These are phyloP conservation scores for Lactarius evosmus DNA, from an alignment of 768 basidiomycete genomes.

Conservation along the genomic window DNA sequence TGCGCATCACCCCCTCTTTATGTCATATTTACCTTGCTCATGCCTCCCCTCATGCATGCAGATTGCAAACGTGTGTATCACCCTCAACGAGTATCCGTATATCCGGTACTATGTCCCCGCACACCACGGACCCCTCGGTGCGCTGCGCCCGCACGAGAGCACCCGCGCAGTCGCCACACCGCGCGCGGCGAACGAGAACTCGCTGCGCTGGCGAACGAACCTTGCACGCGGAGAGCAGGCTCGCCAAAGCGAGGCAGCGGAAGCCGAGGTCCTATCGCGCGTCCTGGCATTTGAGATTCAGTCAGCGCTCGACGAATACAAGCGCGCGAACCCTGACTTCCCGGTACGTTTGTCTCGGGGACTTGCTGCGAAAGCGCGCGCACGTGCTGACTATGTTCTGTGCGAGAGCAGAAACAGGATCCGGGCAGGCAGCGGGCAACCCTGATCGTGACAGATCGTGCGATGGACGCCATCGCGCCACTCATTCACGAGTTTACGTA, in stretches of 20 bases:
- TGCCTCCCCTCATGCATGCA: conserved; percentile 31
- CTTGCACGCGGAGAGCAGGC: conserved; percentile 71
- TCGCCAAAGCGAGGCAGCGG: conserved; percentile 64
- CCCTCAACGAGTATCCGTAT: conserved; percentile 87
- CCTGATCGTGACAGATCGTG: conserved; percentile 90
- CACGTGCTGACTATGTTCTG: conserved; percentile 44
- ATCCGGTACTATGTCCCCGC: conserved; percentile 90
- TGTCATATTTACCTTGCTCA: background rate
- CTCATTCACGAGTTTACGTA: conserved; percentile 98
- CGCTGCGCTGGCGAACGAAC: conserved; percentile 75
- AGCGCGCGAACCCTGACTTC: conserved; percentile 81
- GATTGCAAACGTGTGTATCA: conserved; percentile 88
- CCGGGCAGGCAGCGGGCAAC: conserved; percentile 63
- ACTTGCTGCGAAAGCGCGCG: background rate
- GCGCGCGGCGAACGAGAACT: conserved; percentile 55
- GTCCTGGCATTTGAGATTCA: conserved; percentile 86
- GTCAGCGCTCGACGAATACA: conserved; percentile 78
- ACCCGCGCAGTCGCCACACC: conserved; percentile 68
- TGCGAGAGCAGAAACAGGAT: conserved; percentile 33
- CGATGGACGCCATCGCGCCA: conserved; percentile 90
- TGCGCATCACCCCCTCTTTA: conserved; percentile 34
- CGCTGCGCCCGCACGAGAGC: conserved; percentile 64
- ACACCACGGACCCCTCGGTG: conserved; percentile 78
- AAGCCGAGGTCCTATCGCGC: conserved; percentile 75
- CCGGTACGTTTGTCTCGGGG: conserved; percentile 58